Evolutionary conservation across 768 basidiomycete genomes (phyloP), one percentile per base, ranked within the genome.

Genomic region (Tephrocybe sp.): DNA sequence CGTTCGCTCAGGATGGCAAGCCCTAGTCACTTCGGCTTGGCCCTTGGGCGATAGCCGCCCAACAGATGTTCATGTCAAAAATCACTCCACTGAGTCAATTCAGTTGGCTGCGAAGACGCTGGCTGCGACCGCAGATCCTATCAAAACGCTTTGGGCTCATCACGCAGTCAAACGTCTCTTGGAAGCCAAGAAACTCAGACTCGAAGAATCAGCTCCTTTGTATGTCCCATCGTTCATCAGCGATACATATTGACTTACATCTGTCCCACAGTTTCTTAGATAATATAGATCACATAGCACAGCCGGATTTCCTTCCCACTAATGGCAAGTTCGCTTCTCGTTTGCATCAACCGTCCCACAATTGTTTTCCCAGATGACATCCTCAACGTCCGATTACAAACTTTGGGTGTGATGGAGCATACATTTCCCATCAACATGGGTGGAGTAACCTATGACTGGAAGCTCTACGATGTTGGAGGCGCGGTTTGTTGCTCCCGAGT

Each of bases 381-480:
- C 47, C 75, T 92, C 12, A 83, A 86, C 49, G 88, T 88, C 49
- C 86, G 89, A 19, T 68, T 92, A 27, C 89, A 89, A 68, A 91
- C 89, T 0, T 68, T 92, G 11, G 89, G 89, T 2, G 83, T 92
- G 18, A 80, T 84, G 49, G 89, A 92, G 56, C 87, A 90, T 61
- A 72, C 79, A 1, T 89, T 89, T 62, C 78, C 83, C 48, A 80
- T 90, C 51, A 74, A 75, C 50, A 76, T 83, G 53, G 80, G 77
- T 32, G 83, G 84, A 2, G 74, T 72, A 48, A 74, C 74, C 35
- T 87, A 86, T 60, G 78, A 83, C 45, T 92, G 89, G 89, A 79
- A 83, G 49, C 71, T 92, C 47, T 92, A 86, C 62, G 90, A 92
- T 63, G 89, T 92, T 30, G 89, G 89, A 32, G 90, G 90, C 38